Percentiles rank a stretch among this genome's conserved stretches.
phyloP scores from a whole-genome alignment of 305 asterid genomes.

The Fraxinus ornus region DNA sequence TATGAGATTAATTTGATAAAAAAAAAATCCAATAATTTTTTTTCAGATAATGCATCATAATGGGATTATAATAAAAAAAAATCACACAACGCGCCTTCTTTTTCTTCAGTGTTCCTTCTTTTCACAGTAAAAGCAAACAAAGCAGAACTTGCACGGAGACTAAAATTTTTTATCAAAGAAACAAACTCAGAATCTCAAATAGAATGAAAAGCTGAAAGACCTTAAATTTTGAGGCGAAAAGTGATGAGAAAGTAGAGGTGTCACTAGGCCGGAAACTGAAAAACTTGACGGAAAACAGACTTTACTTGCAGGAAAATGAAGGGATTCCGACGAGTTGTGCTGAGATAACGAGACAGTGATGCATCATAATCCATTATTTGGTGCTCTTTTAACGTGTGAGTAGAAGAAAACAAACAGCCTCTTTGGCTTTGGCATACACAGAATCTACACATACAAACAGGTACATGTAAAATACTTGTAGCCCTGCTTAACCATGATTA shows the following conservation, averaged over 20 bases:
- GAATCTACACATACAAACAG: slow-evolving; percentile 21
- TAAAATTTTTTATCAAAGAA: not conserved
- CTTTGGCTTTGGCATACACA: slow-evolving; percentile 21
- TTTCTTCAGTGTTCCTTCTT: not conserved
- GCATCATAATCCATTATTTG: slow-evolving; percentile 38
- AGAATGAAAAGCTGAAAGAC: slow-evolving; percentile 21
- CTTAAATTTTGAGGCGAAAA: slow-evolving; percentile 26
- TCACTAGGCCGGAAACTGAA: slow-evolving; percentile 23
- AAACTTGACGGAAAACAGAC: slow-evolving; percentile 33
- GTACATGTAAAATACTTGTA: slow-evolving; percentile 25
- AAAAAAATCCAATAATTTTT: not conserved
- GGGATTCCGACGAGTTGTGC: slow-evolving; percentile 32
- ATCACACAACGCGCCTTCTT: not conserved
- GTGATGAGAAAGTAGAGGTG: slow-evolving; percentile 11
- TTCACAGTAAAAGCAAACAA: not conserved
- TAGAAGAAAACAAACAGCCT: slow-evolving; percentile 48
- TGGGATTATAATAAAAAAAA: slow-evolving; percentile 4
- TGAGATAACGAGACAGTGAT: slow-evolving; percentile 36
- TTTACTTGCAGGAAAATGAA: slow-evolving; percentile 33
- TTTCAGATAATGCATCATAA: slow-evolving; percentile 5
- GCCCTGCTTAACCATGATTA: not conserved
- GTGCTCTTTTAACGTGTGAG: slow-evolving; percentile 23
- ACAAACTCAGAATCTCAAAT: slow-evolving; percentile 16
- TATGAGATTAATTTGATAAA: not conserved
- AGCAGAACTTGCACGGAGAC: not conserved